Evolutionary conservation across 2,329 filamentous ascomycete genomes (phyloP).

Genomic region (Alternaria viburni): DNA sequence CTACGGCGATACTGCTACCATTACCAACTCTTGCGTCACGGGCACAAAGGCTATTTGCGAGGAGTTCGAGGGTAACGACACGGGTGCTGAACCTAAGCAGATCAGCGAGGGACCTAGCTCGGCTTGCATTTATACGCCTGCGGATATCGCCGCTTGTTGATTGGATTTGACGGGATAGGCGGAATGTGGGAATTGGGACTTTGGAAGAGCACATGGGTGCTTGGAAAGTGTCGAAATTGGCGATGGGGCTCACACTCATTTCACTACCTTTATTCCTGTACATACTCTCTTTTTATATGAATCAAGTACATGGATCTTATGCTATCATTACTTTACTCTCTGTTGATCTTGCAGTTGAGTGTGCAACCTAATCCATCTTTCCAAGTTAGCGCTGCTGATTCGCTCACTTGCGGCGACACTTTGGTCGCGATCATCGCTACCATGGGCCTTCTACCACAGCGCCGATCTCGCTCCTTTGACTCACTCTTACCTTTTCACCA

Average conservation of each 20-base stretch:
- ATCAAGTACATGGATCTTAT: background rate
- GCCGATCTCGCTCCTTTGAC: background rate
- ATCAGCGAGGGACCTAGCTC: constrained; percentile 30
- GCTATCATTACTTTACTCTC: background rate
- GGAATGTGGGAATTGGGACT: background rate
- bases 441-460: background rate
- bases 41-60: constrained; percentile 42
- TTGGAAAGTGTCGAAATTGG: background rate
- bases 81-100: constrained; percentile 36
- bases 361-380: background rate
- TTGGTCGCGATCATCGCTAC: background rate
- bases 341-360: background rate
- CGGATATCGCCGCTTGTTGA: constrained; percentile 29
- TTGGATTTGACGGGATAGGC: background rate
- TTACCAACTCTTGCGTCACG: constrained; percentile 41
- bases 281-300: background rate
- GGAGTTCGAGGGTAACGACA: constrained; percentile 42
- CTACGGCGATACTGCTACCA: constrained; percentile 58
- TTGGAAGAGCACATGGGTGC: background rate
- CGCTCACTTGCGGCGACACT: background rate
- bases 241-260: background rate
- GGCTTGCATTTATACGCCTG: constrained; percentile 25
- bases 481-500: background rate
- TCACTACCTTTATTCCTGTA: background rate
- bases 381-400: background rate